Evolutionary conservation across 768 basidiomycete genomes (phyloP).

Genomic region (Coprinopsis cinerea): DNA sequence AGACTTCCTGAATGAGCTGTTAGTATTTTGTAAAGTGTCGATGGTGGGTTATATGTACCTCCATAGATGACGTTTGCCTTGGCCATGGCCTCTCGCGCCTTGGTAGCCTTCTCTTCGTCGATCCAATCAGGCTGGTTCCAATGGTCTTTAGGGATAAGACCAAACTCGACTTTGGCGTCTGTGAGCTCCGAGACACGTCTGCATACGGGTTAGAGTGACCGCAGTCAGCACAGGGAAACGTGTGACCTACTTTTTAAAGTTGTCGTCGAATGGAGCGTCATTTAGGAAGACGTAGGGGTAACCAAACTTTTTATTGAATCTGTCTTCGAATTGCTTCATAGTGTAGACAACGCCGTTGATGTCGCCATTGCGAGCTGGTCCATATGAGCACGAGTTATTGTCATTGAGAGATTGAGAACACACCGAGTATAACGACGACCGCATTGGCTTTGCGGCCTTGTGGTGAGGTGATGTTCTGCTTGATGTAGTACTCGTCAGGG

Average conservation of each 20-base stretch:
- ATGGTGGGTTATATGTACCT: constrained; percentile 31
- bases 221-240: neutral
- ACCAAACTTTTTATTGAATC: constrained; percentile 82
- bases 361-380: constrained; percentile 59
- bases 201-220: neutral
- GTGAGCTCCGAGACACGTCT: constrained; percentile 58
- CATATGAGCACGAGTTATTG: no score
- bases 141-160: constrained; percentile 68
- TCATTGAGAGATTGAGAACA: constrained; percentile 7
- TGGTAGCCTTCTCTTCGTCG: constrained; percentile 65
- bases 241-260: constrained; percentile 56
- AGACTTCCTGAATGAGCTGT: constrained; percentile 52
- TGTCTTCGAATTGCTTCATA: constrained; percentile 76
- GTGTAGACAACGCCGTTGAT: constrained; percentile 54
- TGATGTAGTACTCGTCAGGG: constrained; percentile 51
- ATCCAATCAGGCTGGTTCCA: constrained; percentile 84
- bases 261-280: constrained; percentile 65
- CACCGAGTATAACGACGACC: constrained; percentile 72
- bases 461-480: constrained; percentile 27
- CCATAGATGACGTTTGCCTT: constrained; percentile 63
- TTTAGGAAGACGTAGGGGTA: constrained; percentile 90
- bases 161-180: constrained; percentile 60
- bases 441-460: constrained; percentile 72
- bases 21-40: neutral
- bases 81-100: constrained; percentile 62